Conservation (phyloP, 768 basidiomycete genomes). For the Leccinellum rugosiceps region DNA sequence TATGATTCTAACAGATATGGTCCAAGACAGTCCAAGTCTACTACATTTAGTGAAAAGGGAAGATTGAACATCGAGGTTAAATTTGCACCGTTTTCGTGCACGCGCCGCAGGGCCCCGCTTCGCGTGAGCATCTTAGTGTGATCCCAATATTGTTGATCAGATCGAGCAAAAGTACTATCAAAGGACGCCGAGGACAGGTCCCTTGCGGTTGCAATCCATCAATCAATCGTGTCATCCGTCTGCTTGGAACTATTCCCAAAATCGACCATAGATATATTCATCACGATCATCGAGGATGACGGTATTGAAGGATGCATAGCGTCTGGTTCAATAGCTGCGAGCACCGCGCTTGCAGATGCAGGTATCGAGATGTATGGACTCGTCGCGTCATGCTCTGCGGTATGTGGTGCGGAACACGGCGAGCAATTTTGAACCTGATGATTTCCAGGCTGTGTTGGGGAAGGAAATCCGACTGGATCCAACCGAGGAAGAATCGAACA, state of each 20-base stretch:
- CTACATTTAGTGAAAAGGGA: constrained; percentile 82
- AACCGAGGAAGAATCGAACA: constrained; percentile 58
- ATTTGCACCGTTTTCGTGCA: constrained; percentile 91
- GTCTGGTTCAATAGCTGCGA: constrained; percentile 82
- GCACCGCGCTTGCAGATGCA: constrained; percentile 88
- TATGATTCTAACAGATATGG: constrained; percentile 59
- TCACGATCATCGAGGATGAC: constrained; percentile 90
- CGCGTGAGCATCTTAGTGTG: constrained; percentile 52
- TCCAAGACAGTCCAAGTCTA: constrained; percentile 79
- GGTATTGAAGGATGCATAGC: constrained; percentile 87
- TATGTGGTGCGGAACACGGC: constrained; percentile 32
- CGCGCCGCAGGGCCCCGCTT: constrained; percentile 73
- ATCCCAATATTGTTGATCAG: not conserved
- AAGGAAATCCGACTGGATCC: constrained; percentile 78
- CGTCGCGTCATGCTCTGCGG: constrained; percentile 79
- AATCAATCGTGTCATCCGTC: constrained; percentile 79
- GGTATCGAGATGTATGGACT: constrained; percentile 90
- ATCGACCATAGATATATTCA: constrained; percentile 86
- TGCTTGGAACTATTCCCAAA: constrained; percentile 92
- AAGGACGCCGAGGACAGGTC: constrained; percentile 95
- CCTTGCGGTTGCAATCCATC: constrained; percentile 78
- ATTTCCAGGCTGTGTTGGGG: constrained; percentile 50
- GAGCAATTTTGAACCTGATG: constrained; percentile 2
- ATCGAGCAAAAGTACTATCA: constrained; percentile 4
- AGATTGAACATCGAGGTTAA: constrained; percentile 94